phyloP scores from a whole-genome alignment of 108 stramenopile genomes.

The Epipyxis sp. region DNA sequence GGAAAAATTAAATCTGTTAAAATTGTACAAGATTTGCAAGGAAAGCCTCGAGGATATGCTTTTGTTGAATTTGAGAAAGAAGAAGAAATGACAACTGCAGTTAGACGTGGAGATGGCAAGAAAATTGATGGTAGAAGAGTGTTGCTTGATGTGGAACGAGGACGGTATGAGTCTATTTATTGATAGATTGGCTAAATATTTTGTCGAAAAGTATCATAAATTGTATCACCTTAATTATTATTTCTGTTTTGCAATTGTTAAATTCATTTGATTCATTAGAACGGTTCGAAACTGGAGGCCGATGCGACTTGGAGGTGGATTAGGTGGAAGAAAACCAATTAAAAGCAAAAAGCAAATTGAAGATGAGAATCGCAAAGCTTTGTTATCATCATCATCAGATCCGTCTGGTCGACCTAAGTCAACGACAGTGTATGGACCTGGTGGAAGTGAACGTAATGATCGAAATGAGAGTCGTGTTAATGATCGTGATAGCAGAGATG shows the following conservation, averaged over 20 bases:
- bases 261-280: neutral
- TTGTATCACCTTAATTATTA: too few relatives aligned
- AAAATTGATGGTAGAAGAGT: constrained; percentile 79
- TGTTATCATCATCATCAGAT: neutral
- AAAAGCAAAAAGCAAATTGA: constrained; percentile 10
- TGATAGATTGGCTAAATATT: too few relatives aligned
- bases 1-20: constrained; percentile 81
- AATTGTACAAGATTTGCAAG: constrained; percentile 61
- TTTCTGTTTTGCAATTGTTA: too few relatives aligned
- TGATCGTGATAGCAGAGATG: neutral
- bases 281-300: constrained; percentile 91
- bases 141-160: constrained; percentile 92
- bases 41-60: constrained; percentile 74
- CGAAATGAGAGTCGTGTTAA: neutral
- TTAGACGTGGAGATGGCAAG: constrained; percentile 72
- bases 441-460: neutral
- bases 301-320: constrained; percentile 76
- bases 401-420: neutral
- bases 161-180: constrained; percentile 59
- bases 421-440: neutral
- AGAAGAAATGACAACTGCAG: constrained; percentile 35
- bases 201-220: neutral
- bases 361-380: neutral
- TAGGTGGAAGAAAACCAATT: constrained; percentile 62
- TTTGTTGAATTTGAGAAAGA: constrained; percentile 88